These are phyloP conservation scores for Boletus subcaerulescens DNA, from an alignment of 768 basidiomycete genomes.

Conservation along the genomic window DNA sequence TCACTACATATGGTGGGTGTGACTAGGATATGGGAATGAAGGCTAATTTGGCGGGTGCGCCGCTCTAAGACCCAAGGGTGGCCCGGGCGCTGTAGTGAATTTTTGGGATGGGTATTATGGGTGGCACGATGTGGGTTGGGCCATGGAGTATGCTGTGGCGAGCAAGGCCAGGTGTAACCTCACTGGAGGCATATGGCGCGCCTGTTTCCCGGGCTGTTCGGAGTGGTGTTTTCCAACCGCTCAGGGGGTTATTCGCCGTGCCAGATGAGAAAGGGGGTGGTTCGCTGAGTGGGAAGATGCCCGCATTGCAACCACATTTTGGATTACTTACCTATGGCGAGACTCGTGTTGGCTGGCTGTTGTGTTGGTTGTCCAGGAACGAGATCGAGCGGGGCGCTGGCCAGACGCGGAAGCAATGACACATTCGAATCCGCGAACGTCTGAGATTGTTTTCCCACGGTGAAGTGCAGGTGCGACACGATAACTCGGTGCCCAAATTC, in stretches of 20 bases:
- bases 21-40: constrained; percentile 20
- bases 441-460: constrained; percentile 29
- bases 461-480: constrained; percentile 34
- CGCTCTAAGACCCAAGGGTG: constrained; percentile 11
- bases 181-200: too few relatives aligned
- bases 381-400: constrained; percentile 28
- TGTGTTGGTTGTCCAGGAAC: constrained; percentile 11
- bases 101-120: not conserved
- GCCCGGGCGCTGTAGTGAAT: not conserved
- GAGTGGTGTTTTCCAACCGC: not conserved
- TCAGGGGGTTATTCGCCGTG: not conserved
- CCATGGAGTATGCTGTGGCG: too few relatives aligned
- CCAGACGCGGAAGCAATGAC: constrained; percentile 33
- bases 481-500: constrained; percentile 40
- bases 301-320: constrained; percentile 3
- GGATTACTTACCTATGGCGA: not conserved
- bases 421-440: constrained; percentile 35
- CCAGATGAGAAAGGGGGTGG: not conserved
- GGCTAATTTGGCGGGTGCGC: constrained; percentile 18
- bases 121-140: not conserved
- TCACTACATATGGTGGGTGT: constrained; percentile 8
- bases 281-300: not conserved
- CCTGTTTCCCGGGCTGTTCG: not conserved
- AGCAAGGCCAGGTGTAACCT: too few relatives aligned
- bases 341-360: constrained; percentile 18